phyloP scores from a whole-genome alignment of 1,139 yeast genomes.

The Kodamaea arcana region DNA sequence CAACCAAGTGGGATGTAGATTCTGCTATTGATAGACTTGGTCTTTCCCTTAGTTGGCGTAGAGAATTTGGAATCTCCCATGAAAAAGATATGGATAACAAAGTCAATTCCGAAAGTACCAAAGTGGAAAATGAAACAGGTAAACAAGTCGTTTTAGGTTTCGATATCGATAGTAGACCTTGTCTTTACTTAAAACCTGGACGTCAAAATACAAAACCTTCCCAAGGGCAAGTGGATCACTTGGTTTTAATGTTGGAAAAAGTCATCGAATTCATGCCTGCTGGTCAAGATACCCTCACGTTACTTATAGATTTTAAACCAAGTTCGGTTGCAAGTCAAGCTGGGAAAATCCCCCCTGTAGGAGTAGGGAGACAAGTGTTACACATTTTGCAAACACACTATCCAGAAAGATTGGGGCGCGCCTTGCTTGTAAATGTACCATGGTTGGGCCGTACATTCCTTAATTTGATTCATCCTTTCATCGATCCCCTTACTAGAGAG shows the following conservation, averaged over 20 bases:
- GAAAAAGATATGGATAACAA: slow-evolving; percentile 29
- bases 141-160: slow-evolving; percentile 46
- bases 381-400: slow-evolving; percentile 90
- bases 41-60: slow-evolving; percentile 45
- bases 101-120: slow-evolving; percentile 30
- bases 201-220: slow-evolving; percentile 46
- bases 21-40: slow-evolving; percentile 41
- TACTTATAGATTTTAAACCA: slow-evolving; percentile 45
- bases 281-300: slow-evolving; percentile 46
- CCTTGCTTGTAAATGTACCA: slow-evolving; percentile 86
- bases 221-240: slow-evolving; percentile 43
- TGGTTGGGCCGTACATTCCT: slow-evolving; percentile 89
- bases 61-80: slow-evolving; percentile 40
- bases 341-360: slow-evolving; percentile 77
- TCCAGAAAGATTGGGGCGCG: slow-evolving; percentile 92
- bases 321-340: slow-evolving; percentile 45
- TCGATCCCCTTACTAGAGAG: slow-evolving; percentile 91
- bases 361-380: slow-evolving; percentile 76
- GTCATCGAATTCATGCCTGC: slow-evolving; percentile 48
- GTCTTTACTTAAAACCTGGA: slow-evolving; percentile 47
- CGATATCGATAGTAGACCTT: slow-evolving; percentile 46
- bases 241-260: slow-evolving; percentile 47
- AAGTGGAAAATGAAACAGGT: slow-evolving; percentile 44
- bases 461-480: slow-evolving; percentile 86
- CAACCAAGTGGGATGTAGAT: slow-evolving; percentile 41